Evolutionary conservation across 2,329 filamentous ascomycete species (phyloP).

Genomic region (Fonsecaea monophora): DNA sequence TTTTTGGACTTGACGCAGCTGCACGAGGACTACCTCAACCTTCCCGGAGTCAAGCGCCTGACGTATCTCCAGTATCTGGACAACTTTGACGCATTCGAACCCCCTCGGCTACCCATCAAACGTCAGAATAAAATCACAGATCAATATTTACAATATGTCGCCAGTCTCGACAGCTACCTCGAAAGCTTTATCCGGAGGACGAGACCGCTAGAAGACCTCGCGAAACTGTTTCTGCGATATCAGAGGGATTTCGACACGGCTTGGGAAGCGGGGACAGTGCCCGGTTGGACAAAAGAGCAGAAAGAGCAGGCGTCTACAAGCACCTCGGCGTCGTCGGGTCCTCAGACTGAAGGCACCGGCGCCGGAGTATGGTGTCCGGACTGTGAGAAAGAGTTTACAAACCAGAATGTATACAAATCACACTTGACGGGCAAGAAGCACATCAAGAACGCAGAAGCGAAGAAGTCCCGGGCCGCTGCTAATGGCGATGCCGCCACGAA

Average conservation of each 20-base stretch:
- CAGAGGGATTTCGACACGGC: conserved; percentile 82
- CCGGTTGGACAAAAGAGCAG: conserved; percentile 74
- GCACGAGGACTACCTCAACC: conserved; percentile 89
- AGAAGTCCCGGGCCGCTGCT: conserved; percentile 49
- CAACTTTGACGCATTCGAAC: conserved; percentile 83
- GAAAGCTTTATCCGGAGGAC: conserved; percentile 87
- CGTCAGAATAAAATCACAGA: conserved; percentile 87
- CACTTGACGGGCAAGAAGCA: conserved; percentile 94
- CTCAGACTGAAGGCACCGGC: conserved; percentile 61
- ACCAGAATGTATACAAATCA: conserved; percentile 89
- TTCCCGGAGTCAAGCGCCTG: conserved; percentile 82
- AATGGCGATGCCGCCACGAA: conserved; percentile 31
- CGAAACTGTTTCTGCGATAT: conserved; percentile 76
- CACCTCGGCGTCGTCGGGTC: conserved; percentile 46
- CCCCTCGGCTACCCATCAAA: conserved; percentile 75
- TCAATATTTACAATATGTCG: conserved; percentile 88
- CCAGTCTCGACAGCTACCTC: conserved; percentile 79
- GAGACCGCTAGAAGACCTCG: conserved; percentile 82
- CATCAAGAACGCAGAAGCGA: conserved; percentile 76
- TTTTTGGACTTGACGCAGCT: conserved; percentile 86
- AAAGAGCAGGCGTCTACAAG: conserved; percentile 44
- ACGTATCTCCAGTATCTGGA: conserved; percentile 94
- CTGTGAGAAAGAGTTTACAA: conserved; percentile 94
- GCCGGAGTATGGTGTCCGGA: conserved; percentile 87
- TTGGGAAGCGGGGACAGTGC: conserved; percentile 80